Percentiles rank a stretch among this genome's conserved stretches.
Evolutionary conservation across 495 filamentous ascomycete species (phyloP).

Genomic region (Oleoguttula mirabilis): DNA sequence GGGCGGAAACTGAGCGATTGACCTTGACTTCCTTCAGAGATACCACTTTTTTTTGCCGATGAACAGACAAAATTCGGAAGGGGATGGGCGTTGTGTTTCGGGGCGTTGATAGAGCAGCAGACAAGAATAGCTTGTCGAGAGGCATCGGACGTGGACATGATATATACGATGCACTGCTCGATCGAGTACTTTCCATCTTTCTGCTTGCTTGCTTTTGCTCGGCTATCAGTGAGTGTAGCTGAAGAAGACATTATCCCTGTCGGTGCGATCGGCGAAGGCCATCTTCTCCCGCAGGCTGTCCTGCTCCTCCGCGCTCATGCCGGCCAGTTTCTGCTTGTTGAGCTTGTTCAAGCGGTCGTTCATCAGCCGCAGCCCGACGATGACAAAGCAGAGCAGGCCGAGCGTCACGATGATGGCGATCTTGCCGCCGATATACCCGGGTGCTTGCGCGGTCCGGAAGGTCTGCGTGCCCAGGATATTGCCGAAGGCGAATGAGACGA

Average conservation of each 20-base stretch:
- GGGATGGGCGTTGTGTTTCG: too few relatives aligned
- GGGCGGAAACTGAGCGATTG: too few relatives aligned
- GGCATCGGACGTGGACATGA: too few relatives aligned
- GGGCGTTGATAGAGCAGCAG: too few relatives aligned
- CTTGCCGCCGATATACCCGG: slow-evolving; percentile 28
- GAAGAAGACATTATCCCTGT: slow-evolving; percentile 30
- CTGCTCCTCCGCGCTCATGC: slow-evolving; percentile 23
- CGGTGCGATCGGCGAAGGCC: slow-evolving; percentile 30
- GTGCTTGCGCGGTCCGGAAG: slow-evolving; percentile 17
- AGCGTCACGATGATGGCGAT: slow-evolving; percentile 28
- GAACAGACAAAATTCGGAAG: too few relatives aligned
- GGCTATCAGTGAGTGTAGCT: slow-evolving; percentile 27
- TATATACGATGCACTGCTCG: too few relatives aligned
- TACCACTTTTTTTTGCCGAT: too few relatives aligned
- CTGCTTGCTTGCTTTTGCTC: too few relatives aligned
- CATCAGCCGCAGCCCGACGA: slow-evolving; percentile 25
- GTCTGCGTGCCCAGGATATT: slow-evolving; percentile 22
- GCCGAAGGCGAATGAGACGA: slow-evolving; percentile 26
- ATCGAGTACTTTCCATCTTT: too few relatives aligned
- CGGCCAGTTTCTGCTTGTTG: slow-evolving; percentile 22
- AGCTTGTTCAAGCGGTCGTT: slow-evolving; percentile 27
- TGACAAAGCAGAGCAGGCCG: slow-evolving; percentile 22
- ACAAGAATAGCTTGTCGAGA: too few relatives aligned
- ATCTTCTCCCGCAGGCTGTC: slow-evolving; percentile 26
- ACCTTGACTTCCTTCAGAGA: too few relatives aligned